Evolutionary conservation across 805 yeast genomes (phyloP), one percentile per base, ranked within the genome.

Genomic region (Cyberlindnera sargentensis): DNA sequence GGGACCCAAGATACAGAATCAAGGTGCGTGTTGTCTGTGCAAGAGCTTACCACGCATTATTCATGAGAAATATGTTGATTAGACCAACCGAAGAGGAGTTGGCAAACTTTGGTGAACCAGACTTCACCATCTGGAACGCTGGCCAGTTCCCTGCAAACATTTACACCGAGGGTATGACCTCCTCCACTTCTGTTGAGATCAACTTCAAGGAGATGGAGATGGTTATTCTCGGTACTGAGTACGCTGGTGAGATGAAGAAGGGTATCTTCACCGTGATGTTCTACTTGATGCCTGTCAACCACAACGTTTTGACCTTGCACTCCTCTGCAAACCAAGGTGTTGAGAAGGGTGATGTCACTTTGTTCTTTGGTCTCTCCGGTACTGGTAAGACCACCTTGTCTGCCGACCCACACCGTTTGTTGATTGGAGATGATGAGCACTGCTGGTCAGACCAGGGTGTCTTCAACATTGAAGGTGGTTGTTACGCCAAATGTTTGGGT

Each of bases 201-300:
- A 91, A 91, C 72, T 91, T 91, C 77, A 85, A 89, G 72, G 88
- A 79, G 55, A 90, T 90, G 96, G 99, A 93, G 73, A 91, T 93
- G 99, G 89, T 91, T 51, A 93, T 91, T 61, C 76, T 93, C 58
- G 99, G 99, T 70, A 91, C 98, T 37, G 99, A 91, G 74, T 91
- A 91, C 63, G 99, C 99, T 43, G 99, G 99, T 61, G 99, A 91
- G 75, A 91, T 91, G 99, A 91, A 91, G 76, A 91, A 91, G 75
- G 99, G 99, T 73, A 89, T 91, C 61, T 89, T 91, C 78, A 89
- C 98, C 24, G 98, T 91, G 48, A 91, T 91, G 99, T 91, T 93
- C 73, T 91, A 91, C 76, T 75, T 93, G 67, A 90, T 90, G 97
- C 99, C 99, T 45, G 82, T 93, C 56, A 87, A 78, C 67, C 85